These are phyloP conservation scores for Sarocladium brachiariae DNA, from an alignment of 2,329 filamentous ascomycete genomes.

Conservation along the genomic window DNA sequence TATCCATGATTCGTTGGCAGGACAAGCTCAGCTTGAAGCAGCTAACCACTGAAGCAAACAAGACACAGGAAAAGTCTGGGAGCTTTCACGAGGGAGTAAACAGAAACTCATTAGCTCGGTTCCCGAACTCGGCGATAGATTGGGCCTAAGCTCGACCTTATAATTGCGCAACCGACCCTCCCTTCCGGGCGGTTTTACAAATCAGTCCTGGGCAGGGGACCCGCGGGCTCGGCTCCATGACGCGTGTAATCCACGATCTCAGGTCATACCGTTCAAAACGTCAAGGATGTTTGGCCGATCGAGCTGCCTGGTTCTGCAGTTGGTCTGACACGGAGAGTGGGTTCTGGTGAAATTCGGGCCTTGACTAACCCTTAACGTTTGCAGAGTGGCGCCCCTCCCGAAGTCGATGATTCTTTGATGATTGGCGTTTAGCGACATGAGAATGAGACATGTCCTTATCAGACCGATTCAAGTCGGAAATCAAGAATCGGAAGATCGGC, in stretches of 20 bases:
- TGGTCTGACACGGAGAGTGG: neutral
- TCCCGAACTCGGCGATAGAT: slow-evolving; percentile 7
- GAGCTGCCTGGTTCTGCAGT: neutral
- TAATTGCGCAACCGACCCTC: slow-evolving; percentile 3
- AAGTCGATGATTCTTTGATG: slow-evolving; percentile 9
- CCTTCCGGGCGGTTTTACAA: too few species aligned
- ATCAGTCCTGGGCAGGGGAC: neutral
- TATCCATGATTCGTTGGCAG: neutral
- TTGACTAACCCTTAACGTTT: slow-evolving; percentile 1
- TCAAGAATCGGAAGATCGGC: neutral
- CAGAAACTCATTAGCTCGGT: neutral
- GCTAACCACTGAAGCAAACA: neutral
- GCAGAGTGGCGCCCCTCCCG: neutral
- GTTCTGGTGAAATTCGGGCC: neutral
- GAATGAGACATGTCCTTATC: neutral
- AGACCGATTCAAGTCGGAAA: neutral
- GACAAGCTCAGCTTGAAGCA: neutral
- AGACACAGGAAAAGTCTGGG: neutral
- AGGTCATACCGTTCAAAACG: neutral
- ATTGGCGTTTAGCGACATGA: neutral
- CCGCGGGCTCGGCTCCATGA: neutral
- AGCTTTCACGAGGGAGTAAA: neutral
- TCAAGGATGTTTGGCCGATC: neutral
- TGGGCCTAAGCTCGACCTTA: neutral
- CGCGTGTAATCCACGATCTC: too few species aligned